Evolutionary conservation across 1,139 yeast genomes (phyloP).

Genomic region (Kodamaea arcana): DNA sequence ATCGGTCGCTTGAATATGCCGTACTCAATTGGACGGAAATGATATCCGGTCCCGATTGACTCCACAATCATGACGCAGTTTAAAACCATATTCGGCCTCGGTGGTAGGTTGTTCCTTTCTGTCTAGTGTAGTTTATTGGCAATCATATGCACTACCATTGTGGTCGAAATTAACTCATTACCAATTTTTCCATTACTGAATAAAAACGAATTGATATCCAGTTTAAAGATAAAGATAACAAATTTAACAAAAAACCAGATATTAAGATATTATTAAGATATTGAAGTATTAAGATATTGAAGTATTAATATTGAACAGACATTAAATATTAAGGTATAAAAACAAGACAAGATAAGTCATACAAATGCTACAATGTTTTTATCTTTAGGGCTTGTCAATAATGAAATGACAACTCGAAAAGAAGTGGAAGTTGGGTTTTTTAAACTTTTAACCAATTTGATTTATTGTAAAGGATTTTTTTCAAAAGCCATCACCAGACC

Average conservation of each 20-base stretch:
- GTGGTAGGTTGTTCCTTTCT: slow-evolving; percentile 3
- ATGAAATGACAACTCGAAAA: slow-evolving; percentile 1
- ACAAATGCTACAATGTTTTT: slow-evolving; percentile 7
- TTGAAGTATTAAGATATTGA: too few relatives aligned
- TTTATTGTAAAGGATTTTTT: slow-evolving; percentile 9
- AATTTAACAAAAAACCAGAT: not conserved
- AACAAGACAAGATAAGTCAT: not conserved
- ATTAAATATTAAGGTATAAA: too few relatives aligned
- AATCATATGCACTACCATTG: too few relatives aligned
- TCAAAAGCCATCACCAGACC: slow-evolving; percentile 2
- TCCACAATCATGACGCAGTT: not conserved
- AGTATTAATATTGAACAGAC: too few relatives aligned
- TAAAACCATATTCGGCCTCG: slow-evolving; percentile 1
- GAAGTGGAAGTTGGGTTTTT: slow-evolving; percentile 9
- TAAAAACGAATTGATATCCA: slow-evolving; percentile 2
- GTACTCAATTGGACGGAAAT: not conserved
- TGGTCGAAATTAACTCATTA: too few relatives aligned
- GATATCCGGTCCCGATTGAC: not conserved
- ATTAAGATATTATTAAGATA: too few relatives aligned
- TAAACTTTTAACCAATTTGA: slow-evolving; percentile 13
- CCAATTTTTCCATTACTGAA: not conserved
- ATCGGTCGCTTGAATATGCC: not conserved
- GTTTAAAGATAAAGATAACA: not conserved
- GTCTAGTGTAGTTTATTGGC: too few relatives aligned
- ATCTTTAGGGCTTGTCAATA: slow-evolving; percentile 9